Percentiles rank a stretch among this genome's conserved stretches.
These are phyloP conservation scores for Penicillium sp. DNA, from an alignment of 2,329 filamentous ascomycete species.

Conservation along the genomic window DNA sequence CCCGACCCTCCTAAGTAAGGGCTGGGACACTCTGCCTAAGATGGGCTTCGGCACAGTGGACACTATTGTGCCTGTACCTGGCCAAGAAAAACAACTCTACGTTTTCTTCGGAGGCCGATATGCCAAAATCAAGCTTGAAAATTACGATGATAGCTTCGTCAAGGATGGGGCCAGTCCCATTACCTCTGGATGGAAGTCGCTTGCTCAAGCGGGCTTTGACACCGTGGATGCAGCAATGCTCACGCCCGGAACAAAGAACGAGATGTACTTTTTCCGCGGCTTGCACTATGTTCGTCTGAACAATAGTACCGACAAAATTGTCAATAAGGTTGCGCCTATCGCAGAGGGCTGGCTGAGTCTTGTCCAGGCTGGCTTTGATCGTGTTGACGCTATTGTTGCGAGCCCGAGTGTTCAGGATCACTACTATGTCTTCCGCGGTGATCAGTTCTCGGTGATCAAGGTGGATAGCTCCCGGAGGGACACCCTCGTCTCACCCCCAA, in stretches of 20 bases:
- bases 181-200: background rate
- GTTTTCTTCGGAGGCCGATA: slow-evolving; percentile 5
- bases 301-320: background rate
- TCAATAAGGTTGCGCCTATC: background rate
- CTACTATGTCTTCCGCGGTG: background rate
- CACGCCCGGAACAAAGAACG: background rate
- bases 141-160: slow-evolving; percentile 3
- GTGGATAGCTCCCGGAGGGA: background rate
- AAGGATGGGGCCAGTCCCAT: background rate
- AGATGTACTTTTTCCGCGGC: slow-evolving; percentile 4
- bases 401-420: background rate
- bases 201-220: background rate
- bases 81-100: background rate
- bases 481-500: background rate
- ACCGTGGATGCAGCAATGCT: slow-evolving; percentile 1
- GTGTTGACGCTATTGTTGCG: background rate
- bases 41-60: background rate
- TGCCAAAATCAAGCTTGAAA: slow-evolving; percentile 1
- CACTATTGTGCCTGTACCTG: background rate
- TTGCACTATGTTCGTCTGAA: slow-evolving; percentile 4
- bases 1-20: background rate
- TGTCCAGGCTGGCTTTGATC: slow-evolving; percentile 2
- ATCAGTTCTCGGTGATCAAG: background rate
- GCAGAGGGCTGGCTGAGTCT: slow-evolving; percentile 1
- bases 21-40: background rate